Conservation (phyloP, 2,329 filamentous ascomycete genomes). For the Seiridium unicorne region DNA sequence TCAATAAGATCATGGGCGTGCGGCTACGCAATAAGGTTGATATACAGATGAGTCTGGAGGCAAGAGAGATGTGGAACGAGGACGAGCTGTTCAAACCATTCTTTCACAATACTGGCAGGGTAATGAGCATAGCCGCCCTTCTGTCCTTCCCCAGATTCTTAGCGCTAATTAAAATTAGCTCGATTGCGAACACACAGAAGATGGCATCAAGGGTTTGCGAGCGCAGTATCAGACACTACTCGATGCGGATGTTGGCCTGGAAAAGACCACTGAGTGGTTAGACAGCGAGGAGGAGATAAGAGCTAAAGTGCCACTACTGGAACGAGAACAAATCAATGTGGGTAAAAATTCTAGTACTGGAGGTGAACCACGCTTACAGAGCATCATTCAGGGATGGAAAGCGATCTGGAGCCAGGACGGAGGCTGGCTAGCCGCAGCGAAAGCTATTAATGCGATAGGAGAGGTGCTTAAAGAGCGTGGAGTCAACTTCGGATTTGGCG, state of each 20-base stretch:
- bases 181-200: slow-evolving; percentile 29
- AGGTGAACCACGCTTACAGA: no score
- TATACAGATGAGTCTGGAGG: slow-evolving; percentile 29
- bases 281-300: slow-evolving; percentile 42
- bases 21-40: slow-evolving; percentile 29
- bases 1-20: slow-evolving; percentile 46
- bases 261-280: slow-evolving; percentile 38
- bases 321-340: slow-evolving; percentile 37
- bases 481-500: slow-evolving; percentile 39
- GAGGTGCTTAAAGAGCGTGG: slow-evolving; percentile 32
- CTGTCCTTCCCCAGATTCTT: background rate
- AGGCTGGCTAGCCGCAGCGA: slow-evolving; percentile 45
- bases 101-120: slow-evolving; percentile 42
- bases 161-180: slow-evolving; percentile 18
- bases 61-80: slow-evolving; percentile 36
- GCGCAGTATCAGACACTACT: slow-evolving; percentile 33
- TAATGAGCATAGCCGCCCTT: slow-evolving; percentile 21
- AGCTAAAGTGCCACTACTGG: slow-evolving; percentile 35
- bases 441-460: slow-evolving; percentile 45
- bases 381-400: slow-evolving; percentile 37
- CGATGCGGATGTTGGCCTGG: slow-evolving; percentile 25
- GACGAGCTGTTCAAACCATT: slow-evolving; percentile 41
- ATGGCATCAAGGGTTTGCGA: slow-evolving; percentile 30
- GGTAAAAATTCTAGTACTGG: background rate
- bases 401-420: slow-evolving; percentile 40